Base-by-base conservation (phyloP, 2,329 filamentous ascomycete genomes). In the Stagonosporopsis tanaceti region DNA sequence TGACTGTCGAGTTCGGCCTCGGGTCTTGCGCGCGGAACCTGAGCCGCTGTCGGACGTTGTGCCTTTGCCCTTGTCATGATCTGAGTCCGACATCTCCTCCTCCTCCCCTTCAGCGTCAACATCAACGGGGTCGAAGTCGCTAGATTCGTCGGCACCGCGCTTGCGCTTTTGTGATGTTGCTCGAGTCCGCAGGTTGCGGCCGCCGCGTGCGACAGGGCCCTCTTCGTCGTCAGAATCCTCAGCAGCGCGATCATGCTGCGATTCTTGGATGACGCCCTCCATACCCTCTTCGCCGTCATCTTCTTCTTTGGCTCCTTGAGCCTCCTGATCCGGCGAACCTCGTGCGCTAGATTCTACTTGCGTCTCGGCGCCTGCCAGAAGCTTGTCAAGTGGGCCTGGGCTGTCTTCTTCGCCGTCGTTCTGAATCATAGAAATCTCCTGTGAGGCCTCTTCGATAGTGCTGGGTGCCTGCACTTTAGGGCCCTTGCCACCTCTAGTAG, bases 81-180 rank as follows among this genome's bases (percentile, higher is more conserved):
- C 82, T 6, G 82, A 84, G 37, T 81, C 81, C 2, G 82, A 85
- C 48, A 85, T 80, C 52, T 85, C 84, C 24, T 81, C 80, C 15
- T 78, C 78, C 52, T 84, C 78, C 57, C 84, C 84, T 22, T 82
- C 83, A 14, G 83, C 84, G 44, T 81, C 82, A 46, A 87, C 85
- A 22, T 80, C 80, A 32, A 81, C 82, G 6, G 86, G 86, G 65
- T 88, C 85, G 61, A 88, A 89, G 64, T 89, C 86, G 64, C 85
- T 88, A 64, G 83, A 86, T 48, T 87, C 85, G 46, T 86, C 82
- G 64, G 60, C 76, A 56, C 72, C 84, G 15, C 71, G 68, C 53
- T 75, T 77, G 34, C 69, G 70, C 50, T 72, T 76, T 9, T 67
- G 64, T 17, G 72, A 71, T 53, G 62, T 67, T 5, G 63, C 71